Conservation (phyloP, 1,284 basidiomycete species). For the Irpex sp. region DNA sequence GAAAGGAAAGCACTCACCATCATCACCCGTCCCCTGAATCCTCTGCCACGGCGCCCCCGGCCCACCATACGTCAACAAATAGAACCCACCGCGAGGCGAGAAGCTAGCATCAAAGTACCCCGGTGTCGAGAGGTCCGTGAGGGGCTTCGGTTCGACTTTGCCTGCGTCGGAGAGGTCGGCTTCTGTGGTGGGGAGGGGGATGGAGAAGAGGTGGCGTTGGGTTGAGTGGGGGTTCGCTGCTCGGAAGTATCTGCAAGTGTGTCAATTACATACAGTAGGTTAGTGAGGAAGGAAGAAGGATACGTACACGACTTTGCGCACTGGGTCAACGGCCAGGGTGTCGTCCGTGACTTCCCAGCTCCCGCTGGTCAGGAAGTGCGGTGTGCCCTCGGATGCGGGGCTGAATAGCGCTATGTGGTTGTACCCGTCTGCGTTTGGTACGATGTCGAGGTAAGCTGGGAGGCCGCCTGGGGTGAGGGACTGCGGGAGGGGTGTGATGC, state of each 20-base stretch:
- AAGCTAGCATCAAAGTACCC: slow-evolving; percentile 72
- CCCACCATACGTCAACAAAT: slow-evolving; percentile 77
- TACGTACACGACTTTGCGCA: slow-evolving; percentile 70
- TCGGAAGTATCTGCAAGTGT: slow-evolving; percentile 86
- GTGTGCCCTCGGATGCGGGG: slow-evolving; percentile 63
- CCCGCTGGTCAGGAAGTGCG: slow-evolving; percentile 82
- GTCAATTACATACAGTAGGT: no score
- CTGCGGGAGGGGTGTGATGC: slow-evolving; percentile 53
- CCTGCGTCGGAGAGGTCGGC: slow-evolving; percentile 17
- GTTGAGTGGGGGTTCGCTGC: slow-evolving; percentile 82
- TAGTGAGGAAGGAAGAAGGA: no score
- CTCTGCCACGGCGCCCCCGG: slow-evolving; percentile 88
- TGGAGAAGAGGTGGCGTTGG: slow-evolving; percentile 82
- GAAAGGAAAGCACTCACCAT: slow-evolving; percentile 40
- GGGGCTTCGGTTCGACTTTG: slow-evolving; percentile 38
- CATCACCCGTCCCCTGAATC: slow-evolving; percentile 62
- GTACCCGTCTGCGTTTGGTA: slow-evolving; percentile 77
- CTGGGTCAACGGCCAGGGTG: slow-evolving; percentile 70
- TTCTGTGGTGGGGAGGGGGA: slow-evolving; percentile 50
- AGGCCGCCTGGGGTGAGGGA: slow-evolving; percentile 37
- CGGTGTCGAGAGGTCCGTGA: slow-evolving; percentile 65
- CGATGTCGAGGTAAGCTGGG: slow-evolving; percentile 82
- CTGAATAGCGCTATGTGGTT: slow-evolving; percentile 90
- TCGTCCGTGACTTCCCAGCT: slow-evolving; percentile 85
- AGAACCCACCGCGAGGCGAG: slow-evolving; percentile 83